phyloP scores from a whole-genome alignment of 371 early-diverging fungal genomes.

The Apophysomyces trapeziformis region DNA sequence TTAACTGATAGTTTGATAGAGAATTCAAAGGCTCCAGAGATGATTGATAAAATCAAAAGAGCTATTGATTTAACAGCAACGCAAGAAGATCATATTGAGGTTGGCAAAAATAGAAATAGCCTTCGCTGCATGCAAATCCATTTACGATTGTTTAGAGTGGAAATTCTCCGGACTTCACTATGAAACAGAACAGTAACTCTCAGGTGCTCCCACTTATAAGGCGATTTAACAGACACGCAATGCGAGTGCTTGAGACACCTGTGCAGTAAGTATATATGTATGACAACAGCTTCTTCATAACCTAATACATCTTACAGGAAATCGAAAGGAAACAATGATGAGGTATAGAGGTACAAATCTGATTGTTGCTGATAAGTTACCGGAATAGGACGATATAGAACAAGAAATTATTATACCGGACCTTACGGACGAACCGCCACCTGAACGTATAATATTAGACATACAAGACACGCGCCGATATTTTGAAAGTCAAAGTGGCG shows the following conservation, averaged over 20 bases:
- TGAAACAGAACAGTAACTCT: conserved; percentile 74
- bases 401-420: conserved; percentile 68
- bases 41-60: conserved; percentile 60
- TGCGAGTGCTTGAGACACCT: conserved; percentile 72
- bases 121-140: neutral
- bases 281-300: neutral
- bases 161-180: conserved; percentile 87
- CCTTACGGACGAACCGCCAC: conserved; percentile 54
- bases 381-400: conserved; percentile 31
- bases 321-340: conserved; percentile 11
- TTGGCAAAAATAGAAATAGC: conserved; percentile 21
- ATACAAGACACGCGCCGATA: conserved; percentile 80
- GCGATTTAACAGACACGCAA: conserved; percentile 89
- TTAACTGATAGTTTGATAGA: conserved; percentile 20
- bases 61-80: conserved; percentile 84
- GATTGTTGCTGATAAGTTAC: neutral
- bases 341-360: neutral
- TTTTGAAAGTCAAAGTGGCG: conserved; percentile 75
- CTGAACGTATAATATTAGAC: conserved; percentile 61
- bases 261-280: conserved; percentile 28
- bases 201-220: conserved; percentile 83
- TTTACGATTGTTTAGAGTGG: conserved; percentile 55
- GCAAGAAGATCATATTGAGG: conserved; percentile 77
- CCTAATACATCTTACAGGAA: conserved; percentile 15
- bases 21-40: conserved; percentile 53